phyloP scores from a whole-genome alignment of 1,139 yeast genomes.

The Hansenula lynferdii region DNA sequence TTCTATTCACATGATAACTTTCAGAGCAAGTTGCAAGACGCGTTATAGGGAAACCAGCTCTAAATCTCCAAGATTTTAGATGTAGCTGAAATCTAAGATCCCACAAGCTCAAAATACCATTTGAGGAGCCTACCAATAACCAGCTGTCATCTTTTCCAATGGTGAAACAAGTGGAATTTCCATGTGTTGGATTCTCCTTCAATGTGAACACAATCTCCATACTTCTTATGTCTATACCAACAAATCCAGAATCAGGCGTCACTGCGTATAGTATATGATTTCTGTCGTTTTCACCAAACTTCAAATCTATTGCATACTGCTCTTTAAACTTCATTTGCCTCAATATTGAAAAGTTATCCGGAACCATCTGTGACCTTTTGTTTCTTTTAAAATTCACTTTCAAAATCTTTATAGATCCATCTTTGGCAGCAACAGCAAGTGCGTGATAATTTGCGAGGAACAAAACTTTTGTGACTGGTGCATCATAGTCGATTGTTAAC shows the following conservation, averaged over 20 bases:
- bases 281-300: slow-evolving; percentile 32
- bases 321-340: slow-evolving; percentile 36
- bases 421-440: slow-evolving; percentile 61
- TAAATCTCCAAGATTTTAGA: slow-evolving; percentile 59
- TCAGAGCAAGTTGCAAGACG: slow-evolving; percentile 40
- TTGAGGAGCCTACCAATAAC: slow-evolving; percentile 69
- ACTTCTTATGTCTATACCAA: slow-evolving; percentile 54
- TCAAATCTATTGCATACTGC: slow-evolving; percentile 40
- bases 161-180: slow-evolving; percentile 56
- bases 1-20: slow-evolving; percentile 26
- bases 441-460: slow-evolving; percentile 62
- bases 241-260: slow-evolving; percentile 50
- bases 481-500: slow-evolving; percentile 40
- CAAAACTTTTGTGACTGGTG: slow-evolving; percentile 41
- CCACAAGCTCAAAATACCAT: slow-evolving; percentile 76
- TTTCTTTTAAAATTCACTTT: slow-evolving; percentile 45
- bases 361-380: slow-evolving; percentile 24
- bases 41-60: slow-evolving; percentile 41
- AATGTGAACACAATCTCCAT: slow-evolving; percentile 43
- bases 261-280: slow-evolving; percentile 38
- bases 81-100: slow-evolving; percentile 65
- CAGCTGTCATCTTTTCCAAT: slow-evolving; percentile 53
- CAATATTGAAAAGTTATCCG: slow-evolving; percentile 34
- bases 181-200: slow-evolving; percentile 59
- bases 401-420: slow-evolving; percentile 57